Evolutionary conservation across 2,329 filamentous ascomycete species (phyloP).

Genomic region (Aotearoamyces nothofagi): DNA sequence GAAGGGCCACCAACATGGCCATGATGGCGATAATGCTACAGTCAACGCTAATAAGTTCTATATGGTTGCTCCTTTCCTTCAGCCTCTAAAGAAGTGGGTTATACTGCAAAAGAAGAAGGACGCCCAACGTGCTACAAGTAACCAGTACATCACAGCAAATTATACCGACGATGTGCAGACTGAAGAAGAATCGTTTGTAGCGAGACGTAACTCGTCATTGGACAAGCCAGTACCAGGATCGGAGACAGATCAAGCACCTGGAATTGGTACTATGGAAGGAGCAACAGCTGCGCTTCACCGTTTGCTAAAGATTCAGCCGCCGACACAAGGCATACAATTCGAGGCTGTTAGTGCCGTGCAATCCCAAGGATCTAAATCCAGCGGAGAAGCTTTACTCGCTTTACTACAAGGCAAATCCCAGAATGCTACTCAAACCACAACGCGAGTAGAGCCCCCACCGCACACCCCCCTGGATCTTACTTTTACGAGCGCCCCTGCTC

Average conservation of each 20-base stretch:
- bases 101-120: slow-evolving; percentile 68
- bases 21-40: slow-evolving; percentile 32
- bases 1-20: slow-evolving; percentile 39
- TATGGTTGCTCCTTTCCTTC: slow-evolving; percentile 91
- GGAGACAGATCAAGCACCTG: slow-evolving; percentile 5
- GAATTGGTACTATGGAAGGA: slow-evolving; percentile 29
- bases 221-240: no score
- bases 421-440: slow-evolving; percentile 5
- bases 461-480: slow-evolving; percentile 41
- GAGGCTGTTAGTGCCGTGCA: slow-evolving; percentile 5
- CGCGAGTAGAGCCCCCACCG: slow-evolving; percentile 18
- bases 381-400: slow-evolving; percentile 34
- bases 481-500: slow-evolving; percentile 31
- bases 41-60: slow-evolving; percentile 80
- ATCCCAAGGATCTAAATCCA: slow-evolving; percentile 13
- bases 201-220: no score
- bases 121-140: slow-evolving; percentile 27
- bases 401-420: slow-evolving; percentile 26
- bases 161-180: slow-evolving; percentile 40
- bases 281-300: slow-evolving; percentile 34
- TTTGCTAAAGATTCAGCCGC: slow-evolving; percentile 38
- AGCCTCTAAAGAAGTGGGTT: slow-evolving; percentile 80
- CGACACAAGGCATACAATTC: slow-evolving; percentile 31
- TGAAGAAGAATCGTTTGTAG: slow-evolving; percentile 36
- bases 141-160: slow-evolving; percentile 26